Percentiles rank a stretch among this genome's conserved stretches.
Conservation (phyloP, 179 eudicot species). For the Beta macrorhiza region DNA sequence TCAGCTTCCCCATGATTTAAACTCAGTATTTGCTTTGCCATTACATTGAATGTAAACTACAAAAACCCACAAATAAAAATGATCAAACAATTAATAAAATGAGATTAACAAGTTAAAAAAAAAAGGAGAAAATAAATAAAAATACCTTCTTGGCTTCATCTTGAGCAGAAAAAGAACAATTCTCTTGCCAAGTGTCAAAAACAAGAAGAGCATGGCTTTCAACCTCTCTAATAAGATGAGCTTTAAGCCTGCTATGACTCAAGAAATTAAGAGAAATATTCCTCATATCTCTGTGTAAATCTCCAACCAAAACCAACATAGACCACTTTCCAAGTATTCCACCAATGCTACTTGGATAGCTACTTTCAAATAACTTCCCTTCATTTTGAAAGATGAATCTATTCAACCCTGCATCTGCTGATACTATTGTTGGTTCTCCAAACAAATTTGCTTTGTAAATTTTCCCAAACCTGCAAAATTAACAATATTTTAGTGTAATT, state of each 20-base stretch:
- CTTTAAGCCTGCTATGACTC: conserved; percentile 54
- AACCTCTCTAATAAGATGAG: conserved; percentile 72
- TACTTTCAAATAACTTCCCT: conserved; percentile 86
- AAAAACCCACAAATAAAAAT: neutral
- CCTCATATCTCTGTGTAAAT: conserved; percentile 90
- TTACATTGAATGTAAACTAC: conserved; percentile 93
- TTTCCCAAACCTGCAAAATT: conserved; percentile 70
- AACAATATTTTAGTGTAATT: neutral
- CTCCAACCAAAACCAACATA: conserved; percentile 91
- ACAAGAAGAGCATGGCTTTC: conserved; percentile 74
- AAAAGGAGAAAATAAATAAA: neutral
- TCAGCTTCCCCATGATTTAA: conserved; percentile 84
- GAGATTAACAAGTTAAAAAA: neutral
- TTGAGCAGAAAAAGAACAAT: conserved; percentile 78
- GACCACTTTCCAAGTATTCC: conserved; percentile 99
- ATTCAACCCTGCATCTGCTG: conserved; percentile 85
- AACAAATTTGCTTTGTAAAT: conserved; percentile 89
- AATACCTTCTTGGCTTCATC: conserved; percentile 91
- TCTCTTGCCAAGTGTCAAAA: conserved; percentile 62
- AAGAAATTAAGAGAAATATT: conserved; percentile 46
- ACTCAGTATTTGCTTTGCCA: conserved; percentile 96
- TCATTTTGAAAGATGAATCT: conserved; percentile 83
- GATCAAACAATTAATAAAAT: neutral
- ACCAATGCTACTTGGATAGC: conserved; percentile 94
- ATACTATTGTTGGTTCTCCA: conserved; percentile 93